phyloP scores from a whole-genome alignment of 2,329 filamentous ascomycete species.

The Corinectria fuckeliana region DNA sequence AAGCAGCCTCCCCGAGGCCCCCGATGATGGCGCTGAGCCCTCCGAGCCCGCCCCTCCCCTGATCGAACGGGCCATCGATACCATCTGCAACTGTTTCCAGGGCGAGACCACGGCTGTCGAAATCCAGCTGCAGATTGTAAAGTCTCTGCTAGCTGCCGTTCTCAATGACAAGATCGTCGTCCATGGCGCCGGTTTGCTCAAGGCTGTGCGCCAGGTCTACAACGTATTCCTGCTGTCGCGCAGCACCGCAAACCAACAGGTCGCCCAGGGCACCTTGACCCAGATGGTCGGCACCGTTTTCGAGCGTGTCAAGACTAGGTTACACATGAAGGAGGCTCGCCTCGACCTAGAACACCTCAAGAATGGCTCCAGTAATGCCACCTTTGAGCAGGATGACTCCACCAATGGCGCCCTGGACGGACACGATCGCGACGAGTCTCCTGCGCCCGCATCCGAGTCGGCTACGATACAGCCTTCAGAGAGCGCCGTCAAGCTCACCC shows the following conservation, averaged over 20 bases:
- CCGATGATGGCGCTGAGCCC: constrained; percentile 49
- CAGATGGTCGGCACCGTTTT: constrained; percentile 99
- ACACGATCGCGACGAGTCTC: constrained; percentile 46
- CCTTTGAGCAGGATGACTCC: constrained; percentile 55
- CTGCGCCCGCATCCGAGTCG: constrained; percentile 39
- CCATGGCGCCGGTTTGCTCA: constrained; percentile 92
- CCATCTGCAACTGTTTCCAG: constrained; percentile 99
- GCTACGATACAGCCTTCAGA: constrained; percentile 39
- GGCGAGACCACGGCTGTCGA: constrained; percentile 92
- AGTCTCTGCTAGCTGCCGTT: constrained; percentile 92
- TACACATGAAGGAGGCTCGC: constrained; percentile 86
- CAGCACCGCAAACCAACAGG: constrained; percentile 92
- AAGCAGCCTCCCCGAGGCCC: constrained; percentile 46
- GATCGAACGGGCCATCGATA: constrained; percentile 97
- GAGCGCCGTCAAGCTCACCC: constrained; percentile 63
- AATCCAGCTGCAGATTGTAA: constrained; percentile 97
- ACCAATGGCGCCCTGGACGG: constrained; percentile 47
- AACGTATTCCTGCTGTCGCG: constrained; percentile 98
- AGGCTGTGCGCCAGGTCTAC: constrained; percentile 97
- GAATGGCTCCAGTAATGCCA: constrained; percentile 58
- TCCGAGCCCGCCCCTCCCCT: constrained; percentile 65
- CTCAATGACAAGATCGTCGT: constrained; percentile 99
- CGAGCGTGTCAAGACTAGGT: constrained; percentile 84
- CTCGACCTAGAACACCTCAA: constrained; percentile 62
- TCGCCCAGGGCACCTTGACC: constrained; percentile 94